Conservation (phyloP, 805 yeast genomes). For the Saturnispora bothae region DNA sequence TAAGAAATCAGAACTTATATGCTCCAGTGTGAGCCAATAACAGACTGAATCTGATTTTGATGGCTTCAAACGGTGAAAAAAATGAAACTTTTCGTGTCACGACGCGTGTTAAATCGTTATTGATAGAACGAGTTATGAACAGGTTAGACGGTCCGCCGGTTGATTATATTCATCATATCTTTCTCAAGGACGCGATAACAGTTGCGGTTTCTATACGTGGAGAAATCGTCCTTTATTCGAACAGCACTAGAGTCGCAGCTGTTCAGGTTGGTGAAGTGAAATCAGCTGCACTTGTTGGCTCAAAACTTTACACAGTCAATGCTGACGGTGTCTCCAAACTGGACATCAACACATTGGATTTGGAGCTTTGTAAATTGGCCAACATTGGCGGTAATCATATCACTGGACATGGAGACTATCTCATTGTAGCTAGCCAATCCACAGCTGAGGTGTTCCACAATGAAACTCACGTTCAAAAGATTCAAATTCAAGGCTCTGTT, state of each 20-base stretch:
- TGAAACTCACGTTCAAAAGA: not conserved
- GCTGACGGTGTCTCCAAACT: not conserved
- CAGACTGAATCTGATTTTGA: too few relatives aligned
- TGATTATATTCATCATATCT: constrained; percentile 6
- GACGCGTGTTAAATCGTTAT: too few relatives aligned
- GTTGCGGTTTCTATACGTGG: constrained; percentile 5
- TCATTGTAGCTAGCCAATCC: not conserved
- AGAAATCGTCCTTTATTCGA: constrained; percentile 2
- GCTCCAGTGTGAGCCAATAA: too few relatives aligned
- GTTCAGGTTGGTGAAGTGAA: constrained; percentile 1
- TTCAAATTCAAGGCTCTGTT: not conserved
- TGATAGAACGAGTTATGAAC: too few relatives aligned
- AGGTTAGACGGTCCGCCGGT: constrained; percentile 2
- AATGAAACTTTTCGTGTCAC: too few relatives aligned
- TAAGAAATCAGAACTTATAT: too few relatives aligned
- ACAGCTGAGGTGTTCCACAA: not conserved
- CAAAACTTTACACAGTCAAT: not conserved
- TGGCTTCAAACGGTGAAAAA: too few relatives aligned
- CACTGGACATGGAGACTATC: not conserved
- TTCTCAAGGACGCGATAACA: not conserved
- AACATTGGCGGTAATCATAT: constrained; percentile 2
- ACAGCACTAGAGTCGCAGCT: not conserved
- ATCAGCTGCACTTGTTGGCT: not conserved
- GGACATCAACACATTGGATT: constrained; percentile 1
- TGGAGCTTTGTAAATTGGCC: not conserved